Base-by-base conservation (phyloP, 1,284 basidiomycete genomes). In the Pseudozyma tsukubaensis region DNA sequence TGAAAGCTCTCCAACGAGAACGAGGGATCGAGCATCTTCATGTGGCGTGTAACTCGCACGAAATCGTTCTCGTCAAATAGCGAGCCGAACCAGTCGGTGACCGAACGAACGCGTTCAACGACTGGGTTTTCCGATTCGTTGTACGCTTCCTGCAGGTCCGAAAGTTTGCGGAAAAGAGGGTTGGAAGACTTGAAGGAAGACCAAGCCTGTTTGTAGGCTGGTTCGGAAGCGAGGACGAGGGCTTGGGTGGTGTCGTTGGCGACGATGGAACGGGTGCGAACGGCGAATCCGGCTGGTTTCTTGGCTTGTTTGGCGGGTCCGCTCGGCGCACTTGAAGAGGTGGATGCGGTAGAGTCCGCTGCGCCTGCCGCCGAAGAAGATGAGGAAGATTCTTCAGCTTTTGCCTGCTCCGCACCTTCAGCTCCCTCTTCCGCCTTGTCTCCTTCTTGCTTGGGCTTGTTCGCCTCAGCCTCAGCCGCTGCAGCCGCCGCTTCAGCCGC, bases 21-120 rank as follows among this genome's bases (percentile, higher is more conserved):
- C 14, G 86, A 85, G 5, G 96, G 94, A 84, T 99, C 97, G 79
- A 97, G 87, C 39, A 88, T 84, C 85, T 91, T 93, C 89, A 98
- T 92, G 80, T 91, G 87, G 57, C 93, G 89, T 80, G 92, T 91
- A 24, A 99, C 97, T 83, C 92, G 92, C 13, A 94, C 96, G 44
- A 92, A 96, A 87, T 99, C 97, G 81, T 94, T 99, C 86, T 99
- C 97, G 73, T 97, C 96, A 79, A 97, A 96, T 88, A 92, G 92
- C 3, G 90, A 89, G 1, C 92, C 93, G 50, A 99, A 88, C 1
- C 92, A 93, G 52, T 91, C 89, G 1, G 94, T 95, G 44, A 97
- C 91, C 3, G 89, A 88, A 47, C 97, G 91, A 60, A 97, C 79
- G 4, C 91, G 90, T 32, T 91, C 89, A 37, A 98, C 88, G 50